Conservation (phyloP, 495 filamentous ascomycete genomes). For the Penicillium malachiteum region DNA sequence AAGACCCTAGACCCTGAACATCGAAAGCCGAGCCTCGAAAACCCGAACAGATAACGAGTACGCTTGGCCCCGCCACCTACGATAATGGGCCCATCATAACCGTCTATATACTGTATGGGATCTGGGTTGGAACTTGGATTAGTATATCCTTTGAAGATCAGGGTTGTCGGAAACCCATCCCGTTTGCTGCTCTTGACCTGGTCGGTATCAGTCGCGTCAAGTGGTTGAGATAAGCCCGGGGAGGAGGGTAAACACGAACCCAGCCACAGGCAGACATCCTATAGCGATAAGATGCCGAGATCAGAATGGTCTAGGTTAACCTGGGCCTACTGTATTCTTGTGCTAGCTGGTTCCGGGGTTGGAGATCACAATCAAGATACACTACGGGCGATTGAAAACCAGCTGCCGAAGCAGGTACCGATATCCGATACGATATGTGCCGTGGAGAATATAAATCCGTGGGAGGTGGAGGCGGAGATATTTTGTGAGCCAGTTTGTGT, state of each 20-base stretch:
- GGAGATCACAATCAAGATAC: constrained; percentile 10
- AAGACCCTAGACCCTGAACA: neutral
- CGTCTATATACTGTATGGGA: neutral
- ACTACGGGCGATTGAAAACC: neutral
- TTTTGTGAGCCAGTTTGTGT: constrained; percentile 18
- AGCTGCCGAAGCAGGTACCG: neutral
- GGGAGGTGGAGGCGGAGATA: constrained; percentile 21
- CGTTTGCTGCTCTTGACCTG: neutral
- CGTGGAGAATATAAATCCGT: constrained; percentile 4
- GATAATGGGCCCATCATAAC: constrained; percentile 20
- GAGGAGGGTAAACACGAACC: constrained; percentile 6
- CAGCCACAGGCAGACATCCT: neutral
- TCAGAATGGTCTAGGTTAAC: constrained; percentile 13
- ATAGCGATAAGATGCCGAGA: constrained; percentile 14
- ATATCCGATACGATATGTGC: constrained; percentile 13
- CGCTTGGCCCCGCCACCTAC: constrained; percentile 9
- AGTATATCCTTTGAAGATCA: no score
- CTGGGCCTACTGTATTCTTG: constrained; percentile 12
- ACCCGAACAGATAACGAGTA: constrained; percentile 8
- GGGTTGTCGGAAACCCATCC: neutral
- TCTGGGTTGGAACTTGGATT: no score
- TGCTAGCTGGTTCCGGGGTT: constrained; percentile 3
- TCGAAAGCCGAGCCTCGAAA: neutral
- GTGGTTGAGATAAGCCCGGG: constrained; percentile 3
- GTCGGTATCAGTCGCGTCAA: neutral